Evolutionary conservation across 371 early-diverging fungal genomes (phyloP).

Genomic region (Mortierella sp.): DNA sequence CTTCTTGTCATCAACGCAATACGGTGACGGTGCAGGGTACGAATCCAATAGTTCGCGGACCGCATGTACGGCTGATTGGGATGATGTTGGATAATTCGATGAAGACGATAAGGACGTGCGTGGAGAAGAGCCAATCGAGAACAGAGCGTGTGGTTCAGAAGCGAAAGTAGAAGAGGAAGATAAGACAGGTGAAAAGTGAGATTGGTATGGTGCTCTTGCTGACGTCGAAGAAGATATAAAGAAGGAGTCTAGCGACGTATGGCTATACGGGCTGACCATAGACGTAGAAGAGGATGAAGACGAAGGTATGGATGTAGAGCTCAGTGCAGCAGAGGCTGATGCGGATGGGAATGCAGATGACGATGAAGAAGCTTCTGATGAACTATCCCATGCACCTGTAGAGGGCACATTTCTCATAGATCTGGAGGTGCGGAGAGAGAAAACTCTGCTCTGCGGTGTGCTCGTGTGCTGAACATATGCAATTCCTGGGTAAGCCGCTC

Average conservation of each 20-base stretch:
- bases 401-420: constrained; percentile 21
- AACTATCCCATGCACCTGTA: constrained; percentile 20
- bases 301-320: background rate
- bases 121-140: constrained; percentile 9
- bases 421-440: constrained; percentile 17
- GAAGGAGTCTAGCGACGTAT: constrained; percentile 9
- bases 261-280: background rate
- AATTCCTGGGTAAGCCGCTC: constrained; percentile 36
- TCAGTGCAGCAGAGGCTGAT: background rate
- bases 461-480: constrained; percentile 25
- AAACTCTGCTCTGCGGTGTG: constrained; percentile 11
- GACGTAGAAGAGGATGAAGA: constrained; percentile 19
- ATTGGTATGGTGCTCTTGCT: constrained; percentile 24
- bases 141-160: constrained; percentile 5
- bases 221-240: constrained; percentile 15
- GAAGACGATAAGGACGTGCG: background rate
- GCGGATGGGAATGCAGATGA: constrained; percentile 19
- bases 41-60: constrained; percentile 52
- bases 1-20: constrained; percentile 55
- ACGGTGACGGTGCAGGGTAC: constrained; percentile 52
- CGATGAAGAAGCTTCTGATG: constrained; percentile 3
- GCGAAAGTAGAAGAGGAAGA: constrained; percentile 12
- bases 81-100: background rate
- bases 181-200: constrained; percentile 21
- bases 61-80: constrained; percentile 47